Evolutionary conservation across 805 yeast genomes (phyloP), one percentile per base, ranked within the genome.

Genomic region (Maudiozyma pseudohumilis): DNA sequence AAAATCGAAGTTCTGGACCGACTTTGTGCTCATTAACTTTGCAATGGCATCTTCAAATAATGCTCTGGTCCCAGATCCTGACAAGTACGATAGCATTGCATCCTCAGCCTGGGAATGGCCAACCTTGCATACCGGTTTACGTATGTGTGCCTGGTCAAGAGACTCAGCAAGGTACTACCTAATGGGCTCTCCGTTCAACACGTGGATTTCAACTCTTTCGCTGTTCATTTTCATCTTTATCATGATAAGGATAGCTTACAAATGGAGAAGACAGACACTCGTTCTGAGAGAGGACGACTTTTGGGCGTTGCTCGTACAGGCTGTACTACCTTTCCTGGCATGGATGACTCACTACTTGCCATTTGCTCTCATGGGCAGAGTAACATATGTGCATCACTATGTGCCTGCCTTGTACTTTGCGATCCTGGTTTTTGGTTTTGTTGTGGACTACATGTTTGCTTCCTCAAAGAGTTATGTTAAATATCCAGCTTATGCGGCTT

Each of bases 361-460:
- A 24, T 89, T 89, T 63, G 74, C 81, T 23, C 63, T 86, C 42
- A 89, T 89, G 98, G 87, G 94, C 10, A 82, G 98, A 68, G 96
- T 92, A 40, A 87, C 95, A 2, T 89, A 92, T 59, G 92, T 89
- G 24, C 98, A 89, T 63, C 98, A 89, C 60, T 89, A 89, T 61
- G 74, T 87, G 48, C 98, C 98, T 11, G 95, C 97, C 1, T 70
- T 88, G 45, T 89, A 83, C 64, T 89, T 89, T 66, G 97, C 97
- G 35, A 80, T 87, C 67, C 65, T 88, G 46, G 79, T 85, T 12
- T 56, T 64, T 52, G 65, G 62, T 19, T 53, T 54, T 50, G 41
- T 53, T 24, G 40, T 62, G 28, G 62, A 56, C 35, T 30, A 54
- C 39, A 29, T 33, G 19, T 34, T 59, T 16, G 46, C 53, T 23